Evolutionary conservation across 208 protist genomes (phyloP), one percentile per base, ranked within the genome.

Genomic region (Leishmania mexicana): DNA sequence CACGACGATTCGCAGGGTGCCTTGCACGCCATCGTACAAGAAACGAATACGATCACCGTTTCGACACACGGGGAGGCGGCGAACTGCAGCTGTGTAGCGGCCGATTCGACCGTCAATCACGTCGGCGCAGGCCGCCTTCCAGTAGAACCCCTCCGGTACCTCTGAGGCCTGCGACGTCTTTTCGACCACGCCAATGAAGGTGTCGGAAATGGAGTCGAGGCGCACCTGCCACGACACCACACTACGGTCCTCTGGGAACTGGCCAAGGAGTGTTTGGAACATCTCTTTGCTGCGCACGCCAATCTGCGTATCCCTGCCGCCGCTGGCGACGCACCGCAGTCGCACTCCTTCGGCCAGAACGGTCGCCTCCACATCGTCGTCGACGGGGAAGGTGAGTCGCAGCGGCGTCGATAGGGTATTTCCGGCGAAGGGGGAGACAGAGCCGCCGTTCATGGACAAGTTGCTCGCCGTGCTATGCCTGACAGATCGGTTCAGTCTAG

Each of bases 131-230:
- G 88, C 85, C 0, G 94, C 92, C 84, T 92, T 90, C 94, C 94
- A 97, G 79, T 96, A 97, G 65, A 97, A 96, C n/a, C 92, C 94
- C 6, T 92, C 88, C 28, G 92, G 90, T 72, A 88, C 77, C 38
- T 83, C 71, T 3, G 19, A 45, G 1, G 74, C 5, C n/a, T 79
- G 75, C 24, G 86, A 83, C 21, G 86, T 88, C 68, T 86, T 92
- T 76, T 96, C 92, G 24, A 96, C 91, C 21, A 96, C 84, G 7
- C 94, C 94, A 0, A 96, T n/a, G 76, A 97, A 97, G 4, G 89
- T 90, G 49, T 97, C 89, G 21, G 81, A 78, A 65, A 96, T 84
- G 76, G 64, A 76, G 40, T 95, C 94, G 6, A 97, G 87, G 0
- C 91, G 94, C 40, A 97, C 84, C 40, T 87, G 87, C 94, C 94